phyloP scores from a whole-genome alignment of 768 basidiomycete species.

The Gloeostereum incarnatum region DNA sequence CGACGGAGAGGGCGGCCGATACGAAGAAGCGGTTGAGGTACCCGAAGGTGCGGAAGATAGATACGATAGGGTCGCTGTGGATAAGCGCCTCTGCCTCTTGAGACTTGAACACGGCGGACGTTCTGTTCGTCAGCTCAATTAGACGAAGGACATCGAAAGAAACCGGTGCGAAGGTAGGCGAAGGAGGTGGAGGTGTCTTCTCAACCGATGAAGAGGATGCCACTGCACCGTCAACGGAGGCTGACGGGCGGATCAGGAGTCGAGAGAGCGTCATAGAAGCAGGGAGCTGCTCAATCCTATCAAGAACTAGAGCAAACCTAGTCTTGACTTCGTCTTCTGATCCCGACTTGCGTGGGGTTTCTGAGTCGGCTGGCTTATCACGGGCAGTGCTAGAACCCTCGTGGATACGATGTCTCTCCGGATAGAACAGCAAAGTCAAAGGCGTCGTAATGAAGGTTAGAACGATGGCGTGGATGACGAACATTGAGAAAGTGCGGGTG shows the following conservation, averaged over 20 bases:
- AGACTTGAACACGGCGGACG: conserved; percentile 79
- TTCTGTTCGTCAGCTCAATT: conserved; percentile 83
- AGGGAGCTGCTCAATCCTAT: conserved; percentile 73
- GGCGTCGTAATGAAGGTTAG: conserved; percentile 84
- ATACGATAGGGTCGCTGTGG: conserved; percentile 60
- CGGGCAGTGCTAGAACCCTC: conserved; percentile 10
- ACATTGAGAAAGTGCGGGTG: conserved; percentile 76
- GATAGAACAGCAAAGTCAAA: conserved; percentile 71
- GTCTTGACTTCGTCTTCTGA: conserved; percentile 36
- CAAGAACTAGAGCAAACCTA: conserved; percentile 66
- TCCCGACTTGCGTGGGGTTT: conserved; percentile 5
- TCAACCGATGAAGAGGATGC: conserved; percentile 11
- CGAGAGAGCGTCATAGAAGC: conserved; percentile 77
- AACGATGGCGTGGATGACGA: conserved; percentile 70
- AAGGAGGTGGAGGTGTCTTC: conserved; percentile 9
- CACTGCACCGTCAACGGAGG: conserved; percentile 1
- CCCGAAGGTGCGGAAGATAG: conserved; percentile 72
- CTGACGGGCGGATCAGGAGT: conserved; percentile 40
- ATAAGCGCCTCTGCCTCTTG: conserved; percentile 66
- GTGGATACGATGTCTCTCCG: conserved; percentile 43
- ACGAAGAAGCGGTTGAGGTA: conserved; percentile 60
- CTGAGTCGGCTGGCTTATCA: conserved; percentile 12
- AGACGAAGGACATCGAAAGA: conserved; percentile 72
- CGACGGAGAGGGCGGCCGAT: conserved; percentile 63
- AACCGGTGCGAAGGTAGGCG: conserved; percentile 1